Base-by-base conservation (phyloP, 2,329 filamentous ascomycete species). In the Ceratocystis harringtonii region DNA sequence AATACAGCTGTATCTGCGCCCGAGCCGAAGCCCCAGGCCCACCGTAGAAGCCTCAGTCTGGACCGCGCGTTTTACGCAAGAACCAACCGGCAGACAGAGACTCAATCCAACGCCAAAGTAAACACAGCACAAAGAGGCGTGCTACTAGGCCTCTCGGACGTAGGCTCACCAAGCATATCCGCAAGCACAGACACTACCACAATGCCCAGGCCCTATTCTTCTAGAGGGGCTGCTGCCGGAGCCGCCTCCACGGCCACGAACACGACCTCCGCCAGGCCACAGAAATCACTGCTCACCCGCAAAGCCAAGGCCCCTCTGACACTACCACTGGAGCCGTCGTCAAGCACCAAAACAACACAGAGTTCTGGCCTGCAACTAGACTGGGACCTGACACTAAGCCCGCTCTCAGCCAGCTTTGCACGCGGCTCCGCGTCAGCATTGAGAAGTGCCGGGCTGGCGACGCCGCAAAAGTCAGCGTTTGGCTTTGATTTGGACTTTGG, bases 341-440 rank as follows among this genome's bases (percentile, higher is more conserved):
- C 52, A 19, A 30, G 17, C 52, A 57, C 52, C 22, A 57, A 57
- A 17, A 28, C 22, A 15, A 57, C 45, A 22, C 43, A 50, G 41
- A 64, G 66, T 19, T 32, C 48, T 19, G 57, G 60, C 19, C 25
- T 65, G 5, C 66, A 67, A 28, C 66, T 67, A 2, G 61, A 67
- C 41, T 67, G 66, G 66, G 58, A 67, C 58, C 50, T 67, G 15
- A 65, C 64, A n/a, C 58, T 67, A 8, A 67, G 66, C 28, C 66
- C 63, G 10, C 45, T 67, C n/a, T 63, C 63, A 25, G 63, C 48
- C 45, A 67, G 58, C 43, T 67, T 67, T 65, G 66, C 66, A 8
- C 58, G 45, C 5, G 52, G 61, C 25, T 67, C 66, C 12, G 43
- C 63, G 7, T 63, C 63, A 43, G 66, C 45, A 8, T 17, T 65